Base-by-base conservation (phyloP, 169 alveolate species). In the Plasmodium gallinaceum region DNA sequence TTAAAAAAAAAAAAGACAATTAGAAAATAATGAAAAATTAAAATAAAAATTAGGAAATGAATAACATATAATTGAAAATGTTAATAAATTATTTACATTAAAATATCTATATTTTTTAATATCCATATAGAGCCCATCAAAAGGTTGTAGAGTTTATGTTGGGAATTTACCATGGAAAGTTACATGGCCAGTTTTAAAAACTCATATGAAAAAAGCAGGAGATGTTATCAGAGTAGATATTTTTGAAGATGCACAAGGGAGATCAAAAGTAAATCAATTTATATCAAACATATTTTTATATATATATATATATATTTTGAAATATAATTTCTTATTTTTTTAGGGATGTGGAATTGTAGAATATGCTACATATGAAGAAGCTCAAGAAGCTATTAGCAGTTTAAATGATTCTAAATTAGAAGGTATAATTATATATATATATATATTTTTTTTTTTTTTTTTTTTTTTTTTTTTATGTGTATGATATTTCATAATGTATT, bases 141-240 rank as follows among this genome's bases (percentile, higher is more conserved):
- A 88, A 64, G 95, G 91, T 37, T 95, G 98, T 71, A 69, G 98
- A 45, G 98, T 96, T 52, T 96, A 96, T 72, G 98, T 96, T 45
- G 98, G 98, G 10, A 96, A 96, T 90, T 88, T 96, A 43, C 95
- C 98, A 20, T 96, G 98, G 98, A 94, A 93, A 52, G 98, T 95
- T 2, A 95, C 94, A 52, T 96, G 98, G 96, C 98, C 95, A 32
- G 96, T 95, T 70, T 90, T 96, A 45, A 96, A 96, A 96, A 97
- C 93, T 65, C 98, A 96, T 93, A 95, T 96, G 97, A 95, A 94
- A 69, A 96, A 95, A 76, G 98, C 96, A 7, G 98, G 98, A 24
- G 96, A 94, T 32, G 98, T 96, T 16, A 86, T 96, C 26, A 88
- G 98, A 51, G 98, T 97, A 26, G 98, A 96, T 42, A 96, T 96